These are phyloP conservation scores for Botrytis cinerea DNA, from an alignment of 2,329 filamentous ascomycete genomes.

Conservation along the genomic window DNA sequence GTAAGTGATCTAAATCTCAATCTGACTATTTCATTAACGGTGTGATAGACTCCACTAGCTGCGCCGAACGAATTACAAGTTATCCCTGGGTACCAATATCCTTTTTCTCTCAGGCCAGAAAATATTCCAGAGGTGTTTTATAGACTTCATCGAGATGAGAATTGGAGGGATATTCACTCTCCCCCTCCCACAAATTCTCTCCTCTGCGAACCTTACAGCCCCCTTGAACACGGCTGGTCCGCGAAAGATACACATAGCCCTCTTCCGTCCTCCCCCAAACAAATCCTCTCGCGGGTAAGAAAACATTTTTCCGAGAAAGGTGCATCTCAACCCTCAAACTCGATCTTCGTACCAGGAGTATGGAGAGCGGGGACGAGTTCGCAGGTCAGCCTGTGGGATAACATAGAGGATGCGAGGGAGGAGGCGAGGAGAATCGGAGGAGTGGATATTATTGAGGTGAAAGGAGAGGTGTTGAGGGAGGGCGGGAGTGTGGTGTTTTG, in stretches of 20 bases:
- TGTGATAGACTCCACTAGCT: neutral
- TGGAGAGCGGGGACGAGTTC: neutral
- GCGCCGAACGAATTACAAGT: neutral
- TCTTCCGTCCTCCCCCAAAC: neutral
- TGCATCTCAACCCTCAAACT: neutral
- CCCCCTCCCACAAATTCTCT: no score
- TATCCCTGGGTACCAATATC: neutral
- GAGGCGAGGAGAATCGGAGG: neutral
- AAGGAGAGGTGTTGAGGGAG: neutral
- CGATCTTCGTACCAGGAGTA: constrained; percentile 2
- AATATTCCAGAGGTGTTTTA: neutral
- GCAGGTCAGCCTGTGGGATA: neutral
- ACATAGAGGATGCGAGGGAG: neutral
- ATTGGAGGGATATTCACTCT: neutral
- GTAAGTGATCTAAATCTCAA: neutral
- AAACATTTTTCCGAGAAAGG: neutral
- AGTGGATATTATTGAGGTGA: neutral
- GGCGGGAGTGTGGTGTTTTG: neutral
- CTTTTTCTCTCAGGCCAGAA: neutral
- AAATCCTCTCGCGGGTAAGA: neutral
- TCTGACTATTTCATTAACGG: neutral
- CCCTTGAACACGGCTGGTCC: neutral
- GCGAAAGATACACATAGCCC: neutral
- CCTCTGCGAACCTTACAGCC: neutral
- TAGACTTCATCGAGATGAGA: neutral